Base-by-base conservation (phyloP, 257 asterid genomes). In the Nicotiana sylvestris region DNA sequence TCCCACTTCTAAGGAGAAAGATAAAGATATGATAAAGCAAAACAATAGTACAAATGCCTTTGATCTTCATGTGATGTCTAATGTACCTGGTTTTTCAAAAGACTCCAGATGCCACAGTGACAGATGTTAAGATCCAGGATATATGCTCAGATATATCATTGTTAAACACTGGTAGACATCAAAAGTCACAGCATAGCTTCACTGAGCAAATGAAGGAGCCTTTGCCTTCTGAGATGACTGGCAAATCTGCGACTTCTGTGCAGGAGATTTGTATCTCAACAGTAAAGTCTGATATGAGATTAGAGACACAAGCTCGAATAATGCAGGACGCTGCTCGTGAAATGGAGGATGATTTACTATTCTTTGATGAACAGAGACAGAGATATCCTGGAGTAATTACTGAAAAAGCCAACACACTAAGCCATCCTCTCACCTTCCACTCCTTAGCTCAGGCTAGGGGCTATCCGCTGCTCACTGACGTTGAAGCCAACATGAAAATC, bases 141-240 rank as follows among this genome's bases (percentile, higher is more conserved):
- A 76, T 85, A 29, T 83, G 91, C 89, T 84, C 93, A 86, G 89
- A 81, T 80, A 74, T 91, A 81, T 82, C 86, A 56, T 87, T 97
- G 76, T 66, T 87, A 89, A 87, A 88, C 85, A 83, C 89, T 83
- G 89, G 89, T 89, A 89, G 83, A 82, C 81, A 86, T 68, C 88
- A 86, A 83, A 85, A 81, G 25, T 58, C 82, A 62, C 87, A 86
- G 58, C 87, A 85, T 66, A 61, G 86, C 83, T 74, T 61, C 83
- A 79, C 58, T 56, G 93, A 91, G 81, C 87, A 85, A 65, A 33
- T 79, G 84, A 81, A 87, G 53, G 91, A 87, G 62, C 87, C 91
- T 64, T 51, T 62, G 69, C 80, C 87, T 79, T 80, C 88, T 56
- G 85, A 84, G 81, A 82, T 76, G 51, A 82, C 60, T 55, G 89